Conservation (phyloP, 2,329 filamentous ascomycete species). For the Myriosclerotinia duriaeana region DNA sequence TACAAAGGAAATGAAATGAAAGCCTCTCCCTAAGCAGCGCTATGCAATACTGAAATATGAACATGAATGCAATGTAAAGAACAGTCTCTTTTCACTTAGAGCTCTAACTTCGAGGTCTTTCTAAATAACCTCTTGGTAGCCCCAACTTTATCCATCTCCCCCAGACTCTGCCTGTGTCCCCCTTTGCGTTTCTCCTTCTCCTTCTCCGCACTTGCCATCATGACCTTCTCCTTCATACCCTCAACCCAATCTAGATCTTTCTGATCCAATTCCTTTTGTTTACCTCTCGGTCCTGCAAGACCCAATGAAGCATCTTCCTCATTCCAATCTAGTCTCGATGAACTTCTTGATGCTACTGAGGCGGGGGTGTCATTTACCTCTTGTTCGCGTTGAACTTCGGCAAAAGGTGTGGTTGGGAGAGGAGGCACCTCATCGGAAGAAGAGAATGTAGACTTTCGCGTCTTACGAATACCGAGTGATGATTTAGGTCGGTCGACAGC, state of each 20-base stretch:
- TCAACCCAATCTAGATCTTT: slow-evolving; percentile 80
- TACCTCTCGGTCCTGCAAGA: slow-evolving; percentile 67
- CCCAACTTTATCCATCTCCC: slow-evolving; percentile 69
- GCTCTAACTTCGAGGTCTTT: slow-evolving; percentile 24
- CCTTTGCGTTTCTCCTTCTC: slow-evolving; percentile 39
- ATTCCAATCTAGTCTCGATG: slow-evolving; percentile 55
- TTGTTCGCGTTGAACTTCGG: slow-evolving; percentile 13
- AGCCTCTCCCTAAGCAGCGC: not conserved
- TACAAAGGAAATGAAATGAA: slow-evolving; percentile 7
- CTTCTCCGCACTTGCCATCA: slow-evolving; percentile 64
- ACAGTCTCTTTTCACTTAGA: not conserved
- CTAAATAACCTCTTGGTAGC: slow-evolving; percentile 69
- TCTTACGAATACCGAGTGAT: slow-evolving; percentile 37
- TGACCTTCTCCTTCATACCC: slow-evolving; percentile 77
- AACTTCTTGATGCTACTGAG: slow-evolving; percentile 27
- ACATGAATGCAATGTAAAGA: not conserved
- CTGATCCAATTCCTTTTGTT: slow-evolving; percentile 64
- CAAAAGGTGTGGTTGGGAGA: slow-evolving; percentile 30
- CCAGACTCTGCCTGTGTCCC: slow-evolving; percentile 48
- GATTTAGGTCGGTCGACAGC: slow-evolving; percentile 36
- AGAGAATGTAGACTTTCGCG: slow-evolving; percentile 27
- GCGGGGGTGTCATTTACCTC: slow-evolving; percentile 17
- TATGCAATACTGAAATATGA: slow-evolving; percentile 7
- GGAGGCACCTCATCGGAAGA: slow-evolving; percentile 27
- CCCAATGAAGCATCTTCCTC: slow-evolving; percentile 58